Conservation (phyloP, 805 yeast genomes). For the Wickerhamiella australiensis region DNA sequence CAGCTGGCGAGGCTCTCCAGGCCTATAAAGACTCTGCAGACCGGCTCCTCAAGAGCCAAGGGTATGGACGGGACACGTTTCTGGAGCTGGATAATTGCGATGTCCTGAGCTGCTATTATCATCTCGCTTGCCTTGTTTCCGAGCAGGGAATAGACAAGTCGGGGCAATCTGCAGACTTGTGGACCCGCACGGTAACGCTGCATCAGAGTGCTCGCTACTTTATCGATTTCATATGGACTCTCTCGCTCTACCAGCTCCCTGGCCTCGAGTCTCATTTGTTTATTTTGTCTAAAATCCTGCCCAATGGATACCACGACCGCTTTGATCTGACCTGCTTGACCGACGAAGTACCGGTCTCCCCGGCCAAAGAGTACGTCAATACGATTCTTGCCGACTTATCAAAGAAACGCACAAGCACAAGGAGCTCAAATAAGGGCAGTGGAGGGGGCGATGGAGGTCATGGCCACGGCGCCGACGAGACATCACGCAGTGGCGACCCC, state of each 20-base stretch:
- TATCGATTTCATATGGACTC: background rate
- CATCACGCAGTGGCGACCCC: background rate
- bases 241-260: background rate
- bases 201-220: background rate
- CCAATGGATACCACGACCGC: background rate
- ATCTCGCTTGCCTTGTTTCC: background rate
- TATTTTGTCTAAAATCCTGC: background rate
- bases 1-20: background rate
- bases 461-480: background rate
- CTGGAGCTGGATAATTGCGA: background rate
- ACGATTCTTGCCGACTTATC: background rate
- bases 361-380: background rate
- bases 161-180: background rate
- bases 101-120: background rate
- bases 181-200: background rate
- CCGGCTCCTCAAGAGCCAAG: background rate
- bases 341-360: background rate
- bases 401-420: too few species aligned
- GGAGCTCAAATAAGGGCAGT: too few species aligned
- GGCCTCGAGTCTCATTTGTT: background rate
- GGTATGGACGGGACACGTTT: background rate
- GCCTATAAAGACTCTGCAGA: background rate
- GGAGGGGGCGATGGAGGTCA: background rate
- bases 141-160: background rate
- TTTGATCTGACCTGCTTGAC: background rate